These are phyloP conservation scores for Phytophthora quininea DNA, from an alignment of 352 stramenopile species.

Conservation along the genomic window DNA sequence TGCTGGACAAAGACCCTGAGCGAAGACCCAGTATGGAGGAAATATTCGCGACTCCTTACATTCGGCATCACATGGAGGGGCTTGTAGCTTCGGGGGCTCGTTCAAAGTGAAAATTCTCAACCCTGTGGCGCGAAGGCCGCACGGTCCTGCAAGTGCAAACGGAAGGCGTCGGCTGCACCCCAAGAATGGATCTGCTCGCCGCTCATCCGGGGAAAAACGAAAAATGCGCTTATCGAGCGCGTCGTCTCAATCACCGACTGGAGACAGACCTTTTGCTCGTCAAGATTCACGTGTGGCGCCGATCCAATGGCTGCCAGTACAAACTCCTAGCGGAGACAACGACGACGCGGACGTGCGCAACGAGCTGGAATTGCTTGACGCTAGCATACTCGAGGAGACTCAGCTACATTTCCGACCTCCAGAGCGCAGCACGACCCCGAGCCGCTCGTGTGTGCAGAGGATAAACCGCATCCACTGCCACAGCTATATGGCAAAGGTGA, in stretches of 20 bases:
- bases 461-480: slow-evolving; percentile 24
- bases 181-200: slow-evolving; percentile 46
- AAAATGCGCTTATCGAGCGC: slow-evolving; percentile 15
- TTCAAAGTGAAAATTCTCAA: slow-evolving; percentile 49
- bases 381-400: slow-evolving; percentile 51
- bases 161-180: slow-evolving; percentile 49
- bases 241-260: slow-evolving; percentile 12
- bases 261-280: too few species aligned
- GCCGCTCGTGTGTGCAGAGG: slow-evolving; percentile 39
- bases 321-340: slow-evolving; percentile 25
- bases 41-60: slow-evolving; percentile 75
- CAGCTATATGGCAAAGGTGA: slow-evolving; percentile 4
- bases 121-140: slow-evolving; percentile 36
- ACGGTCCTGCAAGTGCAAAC: slow-evolving; percentile 24
- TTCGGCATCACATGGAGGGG: slow-evolving; percentile 79
- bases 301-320: slow-evolving; percentile 59
- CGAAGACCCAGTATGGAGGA: slow-evolving; percentile 73
- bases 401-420: slow-evolving; percentile 57
- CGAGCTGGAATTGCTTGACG: slow-evolving; percentile 58
- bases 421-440: slow-evolving; percentile 68
- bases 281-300: slow-evolving; percentile 7
- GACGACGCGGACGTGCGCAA: slow-evolving; percentile 46
- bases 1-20: slow-evolving; percentile 75
- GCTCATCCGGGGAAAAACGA: slow-evolving; percentile 43
- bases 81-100: slow-evolving; percentile 66